phyloP scores from a whole-genome alignment of 73 alveolate genomes.

The Paramecium sexaurelia region DNA sequence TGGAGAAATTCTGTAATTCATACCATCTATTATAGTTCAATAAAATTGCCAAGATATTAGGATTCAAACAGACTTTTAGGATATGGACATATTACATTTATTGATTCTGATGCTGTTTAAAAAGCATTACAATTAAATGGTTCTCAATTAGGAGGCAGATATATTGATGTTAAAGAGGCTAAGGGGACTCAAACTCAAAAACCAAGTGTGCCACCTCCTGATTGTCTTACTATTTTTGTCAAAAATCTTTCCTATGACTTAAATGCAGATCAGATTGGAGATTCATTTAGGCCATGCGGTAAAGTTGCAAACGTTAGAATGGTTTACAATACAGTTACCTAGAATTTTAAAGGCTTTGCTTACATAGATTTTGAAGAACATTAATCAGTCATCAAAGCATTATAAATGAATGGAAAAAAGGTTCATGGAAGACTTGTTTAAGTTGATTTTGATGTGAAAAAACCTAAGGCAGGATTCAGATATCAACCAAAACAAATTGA shows the following conservation, averaged over 20 bases:
- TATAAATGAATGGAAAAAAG: conserved; percentile 87
- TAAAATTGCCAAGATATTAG: conserved; percentile 89
- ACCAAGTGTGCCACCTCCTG: conserved; percentile 79
- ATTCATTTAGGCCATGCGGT: conserved; percentile 87
- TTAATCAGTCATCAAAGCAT: conserved; percentile 80
- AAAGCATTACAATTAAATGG: conserved; percentile 75
- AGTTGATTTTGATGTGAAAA: conserved; percentile 81
- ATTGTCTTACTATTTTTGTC: conserved; percentile 87
- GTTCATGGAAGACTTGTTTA: conserved; percentile 84
- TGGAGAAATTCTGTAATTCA: conserved; percentile 56
- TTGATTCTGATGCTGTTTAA: conserved; percentile 62
- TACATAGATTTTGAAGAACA: conserved; percentile 83
- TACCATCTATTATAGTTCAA: neutral
- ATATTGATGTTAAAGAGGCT: conserved; percentile 79
- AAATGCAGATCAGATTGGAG: conserved; percentile 92
- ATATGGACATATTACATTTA: conserved; percentile 85
- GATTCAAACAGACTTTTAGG: conserved; percentile 92
- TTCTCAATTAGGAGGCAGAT: conserved; percentile 80
- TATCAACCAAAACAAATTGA: neutral
- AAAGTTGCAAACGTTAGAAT: conserved; percentile 83
- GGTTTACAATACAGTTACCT: conserved; percentile 78
- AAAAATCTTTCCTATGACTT: conserved; percentile 86
- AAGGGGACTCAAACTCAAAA: conserved; percentile 65
- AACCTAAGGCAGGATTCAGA: conserved; percentile 85
- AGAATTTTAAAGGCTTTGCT: conserved; percentile 89